A percentile compares a stretch with the other conserved stretches of the same genome.
These are phyloP conservation scores for Triticum urartu DNA, from an alignment of 176 grass and related monocot genomes.

Conservation along the genomic window DNA sequence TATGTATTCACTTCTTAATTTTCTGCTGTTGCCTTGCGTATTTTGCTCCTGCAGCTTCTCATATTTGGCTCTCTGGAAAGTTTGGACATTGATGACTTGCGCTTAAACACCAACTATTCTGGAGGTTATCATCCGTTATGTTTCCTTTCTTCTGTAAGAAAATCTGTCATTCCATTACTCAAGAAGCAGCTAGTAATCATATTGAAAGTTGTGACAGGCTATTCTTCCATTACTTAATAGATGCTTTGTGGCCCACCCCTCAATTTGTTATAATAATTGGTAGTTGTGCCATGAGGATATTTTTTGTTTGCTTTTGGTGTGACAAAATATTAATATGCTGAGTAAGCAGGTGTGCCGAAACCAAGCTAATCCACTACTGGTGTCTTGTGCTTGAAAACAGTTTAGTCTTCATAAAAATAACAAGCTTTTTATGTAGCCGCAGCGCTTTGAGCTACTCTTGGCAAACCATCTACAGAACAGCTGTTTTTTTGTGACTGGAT, in stretches of 20 bases:
- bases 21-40: slow-evolving; percentile 1
- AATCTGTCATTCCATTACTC: slow-evolving; percentile 8
- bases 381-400: background rate
- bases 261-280: background rate
- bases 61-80: slow-evolving; percentile 98
- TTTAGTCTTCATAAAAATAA: background rate
- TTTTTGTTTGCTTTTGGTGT: background rate
- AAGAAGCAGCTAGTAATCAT: slow-evolving; percentile 9
- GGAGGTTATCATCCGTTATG: slow-evolving; percentile 89
- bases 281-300: background rate
- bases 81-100: slow-evolving; percentile 91
- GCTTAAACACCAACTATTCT: slow-evolving; percentile 77
- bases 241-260: background rate
- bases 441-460: background rate
- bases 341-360: slow-evolving; percentile 13
- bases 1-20: slow-evolving; percentile 12
- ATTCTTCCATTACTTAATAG: slow-evolving; percentile 8
- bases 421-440: background rate
- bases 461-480: background rate
- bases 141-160: slow-evolving; percentile 21
- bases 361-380: background rate
- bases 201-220: background rate
- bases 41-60: slow-evolving; percentile 67
- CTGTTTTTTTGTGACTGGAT: slow-evolving; percentile 63
- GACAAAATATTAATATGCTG: background rate